Conservation (phyloP, 345 rosid genomes). For the Aethionema arabicum region DNA sequence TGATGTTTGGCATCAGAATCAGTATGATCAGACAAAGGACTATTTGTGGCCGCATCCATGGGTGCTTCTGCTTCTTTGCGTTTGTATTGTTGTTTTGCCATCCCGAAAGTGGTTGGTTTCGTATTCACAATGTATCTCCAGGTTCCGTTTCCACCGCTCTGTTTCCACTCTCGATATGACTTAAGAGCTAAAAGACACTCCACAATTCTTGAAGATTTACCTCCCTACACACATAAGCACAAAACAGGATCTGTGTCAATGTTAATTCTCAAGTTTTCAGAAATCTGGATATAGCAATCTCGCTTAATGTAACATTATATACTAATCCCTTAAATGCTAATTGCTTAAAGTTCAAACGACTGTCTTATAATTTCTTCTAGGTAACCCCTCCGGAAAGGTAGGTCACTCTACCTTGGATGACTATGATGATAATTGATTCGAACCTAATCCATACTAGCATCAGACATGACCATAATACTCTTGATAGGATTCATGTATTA, state of each 20-base stretch:
- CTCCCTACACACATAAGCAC: constrained; percentile 51
- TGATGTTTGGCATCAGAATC: constrained; percentile 48
- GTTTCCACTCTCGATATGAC: constrained; percentile 84
- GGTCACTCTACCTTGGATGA: constrained; percentile 17
- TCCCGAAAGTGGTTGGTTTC: constrained; percentile 46
- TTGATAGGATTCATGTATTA: neutral
- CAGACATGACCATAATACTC: neutral
- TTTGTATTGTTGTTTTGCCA: constrained; percentile 52
- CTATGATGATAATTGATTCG: constrained; percentile 12
- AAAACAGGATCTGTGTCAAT: constrained; percentile 15
- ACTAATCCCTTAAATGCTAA: neutral
- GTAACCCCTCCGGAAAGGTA: constrained; percentile 34
- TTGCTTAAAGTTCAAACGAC: neutral
- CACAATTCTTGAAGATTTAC: constrained; percentile 75
- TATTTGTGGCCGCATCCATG: constrained; percentile 53
- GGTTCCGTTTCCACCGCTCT: constrained; percentile 63
- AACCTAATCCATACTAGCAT: constrained; percentile 15
- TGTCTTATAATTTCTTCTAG: constrained; percentile 16
- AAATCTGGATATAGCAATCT: too few species aligned
- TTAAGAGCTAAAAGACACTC: constrained; percentile 82
- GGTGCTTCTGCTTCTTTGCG: constrained; percentile 68
- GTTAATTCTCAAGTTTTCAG: neutral
- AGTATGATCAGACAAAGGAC: constrained; percentile 31
- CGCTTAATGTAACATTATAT: neutral
- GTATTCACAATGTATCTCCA: constrained; percentile 66